Evolutionary conservation across 257 asterid genomes (phyloP).

Genomic region (Paulownia fortunei): DNA sequence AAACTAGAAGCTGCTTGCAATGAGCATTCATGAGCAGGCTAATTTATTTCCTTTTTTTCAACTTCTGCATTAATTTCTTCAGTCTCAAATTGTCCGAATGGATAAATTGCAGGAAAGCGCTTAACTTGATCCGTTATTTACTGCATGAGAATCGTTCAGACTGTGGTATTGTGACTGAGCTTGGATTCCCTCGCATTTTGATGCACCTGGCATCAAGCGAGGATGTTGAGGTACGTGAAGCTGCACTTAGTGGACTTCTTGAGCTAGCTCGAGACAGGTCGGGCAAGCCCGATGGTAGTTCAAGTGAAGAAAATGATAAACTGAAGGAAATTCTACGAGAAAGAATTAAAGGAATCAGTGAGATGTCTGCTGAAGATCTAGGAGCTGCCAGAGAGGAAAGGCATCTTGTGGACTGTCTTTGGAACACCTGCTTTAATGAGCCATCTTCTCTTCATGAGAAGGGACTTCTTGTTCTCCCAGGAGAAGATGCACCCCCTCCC

Average conservation of each 20-base stretch:
- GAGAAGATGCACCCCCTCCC: conserved; percentile 86
- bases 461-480: conserved; percentile 75
- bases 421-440: conserved; percentile 64
- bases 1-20: neutral
- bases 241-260: conserved; percentile 76
- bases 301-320: conserved; percentile 57
- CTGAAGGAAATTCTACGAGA: conserved; percentile 72
- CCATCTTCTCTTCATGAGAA: conserved; percentile 78
- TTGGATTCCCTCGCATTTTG: conserved; percentile 69
- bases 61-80: no score
- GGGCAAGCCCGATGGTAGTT: conserved; percentile 28
- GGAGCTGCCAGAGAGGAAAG: conserved; percentile 85
- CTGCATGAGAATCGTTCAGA: conserved; percentile 66
- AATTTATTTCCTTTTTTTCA: neutral
- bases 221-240: conserved; percentile 83
- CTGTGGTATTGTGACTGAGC: conserved; percentile 54
- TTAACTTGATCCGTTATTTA: conserved; percentile 70
- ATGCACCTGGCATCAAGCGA: conserved; percentile 82
- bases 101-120: conserved; percentile 76
- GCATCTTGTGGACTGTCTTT: conserved; percentile 80
- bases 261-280: conserved; percentile 55
- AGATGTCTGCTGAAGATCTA: conserved; percentile 76
- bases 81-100: neutral
- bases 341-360: conserved; percentile 59
- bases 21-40: neutral